These are phyloP conservation scores for Gastrolobium villosum DNA, from an alignment of 306 rosid genomes.

Conservation along the genomic window DNA sequence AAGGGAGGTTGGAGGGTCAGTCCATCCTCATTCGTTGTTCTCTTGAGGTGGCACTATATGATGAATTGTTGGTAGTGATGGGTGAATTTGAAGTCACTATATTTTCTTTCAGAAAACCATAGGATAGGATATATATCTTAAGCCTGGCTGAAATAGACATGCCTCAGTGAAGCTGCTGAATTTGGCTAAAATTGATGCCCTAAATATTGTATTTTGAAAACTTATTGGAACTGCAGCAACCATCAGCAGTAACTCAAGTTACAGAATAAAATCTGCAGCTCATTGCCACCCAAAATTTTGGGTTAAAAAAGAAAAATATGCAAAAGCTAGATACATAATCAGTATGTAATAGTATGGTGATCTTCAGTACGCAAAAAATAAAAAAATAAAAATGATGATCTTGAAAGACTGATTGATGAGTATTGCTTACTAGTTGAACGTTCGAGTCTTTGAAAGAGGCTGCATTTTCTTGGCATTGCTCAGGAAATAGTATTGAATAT, in stretches of 20 bases:
- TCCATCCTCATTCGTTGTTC: not conserved
- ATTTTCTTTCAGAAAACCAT: not conserved
- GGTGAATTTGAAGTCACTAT: not conserved
- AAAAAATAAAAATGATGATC: not conserved
- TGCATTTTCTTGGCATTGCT: not conserved
- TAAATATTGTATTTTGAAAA: not conserved
- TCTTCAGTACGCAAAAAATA: not conserved
- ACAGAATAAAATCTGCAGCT: not conserved
- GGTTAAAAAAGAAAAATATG: not conserved
- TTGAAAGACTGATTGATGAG: not conserved
- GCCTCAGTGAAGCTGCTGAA: not conserved
- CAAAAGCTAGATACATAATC: not conserved
- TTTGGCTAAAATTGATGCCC: constrained; percentile 5
- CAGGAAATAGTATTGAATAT: not conserved
- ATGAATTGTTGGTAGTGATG: no score
- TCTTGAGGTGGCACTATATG: not conserved
- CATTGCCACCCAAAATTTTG: constrained; percentile 1
- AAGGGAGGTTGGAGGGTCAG: not conserved
- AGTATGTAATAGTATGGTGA: not conserved
- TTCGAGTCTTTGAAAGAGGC: not conserved
- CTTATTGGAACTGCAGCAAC: not conserved
- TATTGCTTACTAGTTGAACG: not conserved
- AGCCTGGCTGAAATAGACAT: not conserved
- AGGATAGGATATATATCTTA: not conserved
- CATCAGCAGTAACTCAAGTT: not conserved